phyloP scores from a whole-genome alignment of 305 asterid species.

The Ilex paraguariensis region DNA sequence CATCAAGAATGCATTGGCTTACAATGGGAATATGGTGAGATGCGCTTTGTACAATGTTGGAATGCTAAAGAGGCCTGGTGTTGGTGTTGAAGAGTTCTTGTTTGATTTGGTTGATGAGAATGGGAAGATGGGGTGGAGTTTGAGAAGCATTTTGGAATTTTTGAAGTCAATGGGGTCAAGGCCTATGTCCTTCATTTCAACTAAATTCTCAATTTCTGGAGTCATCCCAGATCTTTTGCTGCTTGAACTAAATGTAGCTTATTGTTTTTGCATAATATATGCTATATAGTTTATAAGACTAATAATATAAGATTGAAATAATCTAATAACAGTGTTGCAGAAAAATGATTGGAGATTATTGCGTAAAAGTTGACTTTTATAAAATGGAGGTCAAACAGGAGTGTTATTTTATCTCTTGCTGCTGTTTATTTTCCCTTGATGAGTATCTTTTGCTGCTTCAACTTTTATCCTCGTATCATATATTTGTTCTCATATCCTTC shows the following conservation, averaged over 20 bases:
- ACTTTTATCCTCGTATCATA: constrained; percentile 1
- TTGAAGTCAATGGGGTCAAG: constrained; percentile 40
- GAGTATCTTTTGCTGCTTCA: constrained; percentile 5
- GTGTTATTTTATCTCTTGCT: not conserved
- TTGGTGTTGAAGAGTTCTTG: constrained; percentile 58
- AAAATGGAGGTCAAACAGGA: not conserved
- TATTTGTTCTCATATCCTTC: constrained; percentile 15
- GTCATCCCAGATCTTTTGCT: no score
- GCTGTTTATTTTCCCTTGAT: not conserved
- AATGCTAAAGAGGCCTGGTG: constrained; percentile 64
- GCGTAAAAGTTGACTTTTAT: not conserved
- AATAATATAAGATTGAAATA: no score
- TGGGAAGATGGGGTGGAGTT: constrained; percentile 46
- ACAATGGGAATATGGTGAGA: constrained; percentile 46
- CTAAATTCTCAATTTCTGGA: not conserved
- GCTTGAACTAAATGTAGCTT: not conserved
- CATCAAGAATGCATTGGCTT: constrained; percentile 47
- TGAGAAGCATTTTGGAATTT: constrained; percentile 68
- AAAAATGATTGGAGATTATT: no score
- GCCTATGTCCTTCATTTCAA: constrained; percentile 47
- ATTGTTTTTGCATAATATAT: not conserved
- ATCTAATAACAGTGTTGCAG: no score
- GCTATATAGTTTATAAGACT: no score
- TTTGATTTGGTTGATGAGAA: constrained; percentile 73
- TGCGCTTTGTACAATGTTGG: constrained; percentile 49